Conservation (phyloP, 768 basidiomycete species). For the Serendipita sp. region DNA sequence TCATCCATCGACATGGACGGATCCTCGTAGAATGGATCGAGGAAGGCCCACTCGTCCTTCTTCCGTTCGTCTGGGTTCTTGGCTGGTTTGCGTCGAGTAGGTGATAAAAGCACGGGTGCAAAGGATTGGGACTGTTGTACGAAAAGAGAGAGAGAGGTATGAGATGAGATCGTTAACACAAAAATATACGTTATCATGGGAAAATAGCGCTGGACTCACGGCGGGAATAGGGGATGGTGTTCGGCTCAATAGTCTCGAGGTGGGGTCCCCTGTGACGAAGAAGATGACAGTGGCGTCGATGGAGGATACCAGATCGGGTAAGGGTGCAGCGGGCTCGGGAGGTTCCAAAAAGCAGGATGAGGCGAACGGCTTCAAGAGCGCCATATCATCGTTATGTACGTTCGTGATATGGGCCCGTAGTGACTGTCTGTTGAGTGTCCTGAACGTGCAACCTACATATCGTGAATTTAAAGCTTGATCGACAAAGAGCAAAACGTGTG, state of each 20-base stretch:
- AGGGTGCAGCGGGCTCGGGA: neutral
- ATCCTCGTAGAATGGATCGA: neutral
- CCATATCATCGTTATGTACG: neutral
- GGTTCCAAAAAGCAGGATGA: no score
- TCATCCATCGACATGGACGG: neutral
- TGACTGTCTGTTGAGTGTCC: neutral
- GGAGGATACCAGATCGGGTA: neutral
- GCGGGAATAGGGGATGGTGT: neutral
- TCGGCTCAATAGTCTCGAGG: neutral
- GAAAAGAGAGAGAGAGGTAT: neutral
- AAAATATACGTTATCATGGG: no score
- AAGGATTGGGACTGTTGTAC: neutral
- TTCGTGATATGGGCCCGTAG: neutral
- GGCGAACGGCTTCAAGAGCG: neutral
- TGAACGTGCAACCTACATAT: neutral
- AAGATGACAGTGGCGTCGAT: neutral
- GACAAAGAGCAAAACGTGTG: conserved; percentile 9
- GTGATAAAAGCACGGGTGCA: neutral
- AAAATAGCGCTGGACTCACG: neutral
- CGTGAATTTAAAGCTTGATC: neutral
- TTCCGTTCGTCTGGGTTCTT: neutral
- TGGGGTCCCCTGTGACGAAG: neutral
- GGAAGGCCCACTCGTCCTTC: neutral
- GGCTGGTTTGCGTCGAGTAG: neutral
- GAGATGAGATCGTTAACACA: neutral